Base-by-base conservation (phyloP, 441 rosid genomes). In the Breynia disticha region DNA sequence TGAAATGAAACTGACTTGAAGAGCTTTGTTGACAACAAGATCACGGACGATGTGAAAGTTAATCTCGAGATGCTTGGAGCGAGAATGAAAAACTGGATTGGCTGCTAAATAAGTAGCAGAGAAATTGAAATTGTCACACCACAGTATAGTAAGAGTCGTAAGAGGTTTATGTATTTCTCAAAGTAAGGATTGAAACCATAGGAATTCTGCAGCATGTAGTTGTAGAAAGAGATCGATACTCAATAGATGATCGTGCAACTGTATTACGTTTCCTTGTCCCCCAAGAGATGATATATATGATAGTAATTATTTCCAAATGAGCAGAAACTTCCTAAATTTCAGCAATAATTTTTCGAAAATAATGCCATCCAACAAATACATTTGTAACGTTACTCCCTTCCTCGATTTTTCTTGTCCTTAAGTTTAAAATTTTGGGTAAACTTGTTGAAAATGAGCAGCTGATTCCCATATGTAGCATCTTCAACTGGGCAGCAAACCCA, bases 51-150 rank as follows among this genome's bases (percentile, higher is more conserved):
- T 17, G 22, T 49, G 53, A 16, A 49, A 22, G 15, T 49, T 28
- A 7, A 49, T 49, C n/a, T 49, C 28, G 16, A 49, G 11, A 7
- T 49, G 53, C 19, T 49, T 49, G 5, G 35, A 18, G 22, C 24
- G 32, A 24, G 32, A 24, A 28, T 22, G 53, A 49, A 49, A 5
- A 10, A 49, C 7, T 1, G 24, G 24, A 22, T 49, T 49, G 15
- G 16, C n/a, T 2, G 28, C 7, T 5, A 49, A 20, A 18, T 49
- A 22, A 12, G 53, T 49, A 10, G 53, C 53, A 5, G 19, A 16
- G 24, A 51, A 3, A 12, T n/a, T n/a, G n/a, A n/a, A n/a, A n/a
- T 51, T 20, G 4, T 51, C 54, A 51, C 54, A 51, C 37, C n/a
- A 32, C 1, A 51, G 0, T 0, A 13, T 3, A 11, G 54, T 4